Percentiles rank a stretch among this genome's conserved stretches.
Evolutionary conservation across 495 filamentous ascomycete genomes (phyloP).

Genomic region (Tetracladium setigerum): DNA sequence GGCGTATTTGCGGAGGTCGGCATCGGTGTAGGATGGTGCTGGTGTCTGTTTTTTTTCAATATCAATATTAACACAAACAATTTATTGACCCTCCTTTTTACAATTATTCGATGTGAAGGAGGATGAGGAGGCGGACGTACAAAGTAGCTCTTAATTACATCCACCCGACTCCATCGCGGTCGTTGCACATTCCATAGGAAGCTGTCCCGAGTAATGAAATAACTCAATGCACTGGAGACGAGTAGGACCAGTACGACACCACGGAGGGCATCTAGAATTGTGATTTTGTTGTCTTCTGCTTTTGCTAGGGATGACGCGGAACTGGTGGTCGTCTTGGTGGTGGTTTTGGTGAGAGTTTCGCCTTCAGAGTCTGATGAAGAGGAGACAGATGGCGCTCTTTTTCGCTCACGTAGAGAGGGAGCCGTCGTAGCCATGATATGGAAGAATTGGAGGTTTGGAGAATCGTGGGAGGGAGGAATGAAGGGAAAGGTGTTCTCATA

Average conservation of each 20-base stretch:
- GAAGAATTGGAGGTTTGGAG: not conserved
- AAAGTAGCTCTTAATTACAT: constrained; percentile 53
- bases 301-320: constrained; percentile 24
- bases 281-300: constrained; percentile 32
- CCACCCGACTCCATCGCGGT: constrained; percentile 58
- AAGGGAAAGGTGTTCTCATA: not conserved
- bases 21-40: constrained; percentile 57
- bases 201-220: constrained; percentile 31
- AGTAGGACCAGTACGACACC: constrained; percentile 55
- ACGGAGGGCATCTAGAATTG: constrained; percentile 66
- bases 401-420: constrained; percentile 3
- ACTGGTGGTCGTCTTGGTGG: constrained; percentile 13
- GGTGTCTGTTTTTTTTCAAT: constrained; percentile 32
- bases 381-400: not conserved
- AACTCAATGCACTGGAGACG: constrained; percentile 52
- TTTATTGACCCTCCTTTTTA: not conserved
- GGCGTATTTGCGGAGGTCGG: constrained; percentile 66
- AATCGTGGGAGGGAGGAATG: not conserved
- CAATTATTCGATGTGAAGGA: not conserved
- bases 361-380: constrained; percentile 7
- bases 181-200: constrained; percentile 55
- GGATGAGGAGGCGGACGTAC: constrained; percentile 5
- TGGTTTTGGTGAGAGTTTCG: constrained; percentile 5
- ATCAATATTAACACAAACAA: not conserved
- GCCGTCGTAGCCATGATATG: constrained; percentile 13